Evolutionary conservation across 305 asterid genomes (phyloP).

Genomic region (Euphrasia arctica): DNA sequence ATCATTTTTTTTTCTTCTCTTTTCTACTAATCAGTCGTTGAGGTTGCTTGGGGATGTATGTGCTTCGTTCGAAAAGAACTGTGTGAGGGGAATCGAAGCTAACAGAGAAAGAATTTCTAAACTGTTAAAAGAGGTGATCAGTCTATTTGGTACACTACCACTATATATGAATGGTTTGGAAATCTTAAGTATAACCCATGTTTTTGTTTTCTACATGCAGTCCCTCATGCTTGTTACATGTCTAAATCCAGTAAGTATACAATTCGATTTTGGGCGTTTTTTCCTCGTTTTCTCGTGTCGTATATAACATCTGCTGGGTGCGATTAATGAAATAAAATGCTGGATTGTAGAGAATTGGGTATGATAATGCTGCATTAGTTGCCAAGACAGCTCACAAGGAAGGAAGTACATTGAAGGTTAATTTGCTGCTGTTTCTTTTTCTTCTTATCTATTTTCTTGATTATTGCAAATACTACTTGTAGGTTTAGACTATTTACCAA

Average conservation of each 20-base stretch:
- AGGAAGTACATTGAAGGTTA: constrained; percentile 80
- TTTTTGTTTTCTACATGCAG: constrained; percentile 42
- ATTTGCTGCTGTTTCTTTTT: neutral
- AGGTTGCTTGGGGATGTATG: constrained; percentile 95
- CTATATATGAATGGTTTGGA: constrained; percentile 9
- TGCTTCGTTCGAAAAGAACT: constrained; percentile 88
- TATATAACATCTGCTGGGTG: too few relatives aligned
- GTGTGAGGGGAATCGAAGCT: constrained; percentile 89
- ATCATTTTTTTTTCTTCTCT: neutral
- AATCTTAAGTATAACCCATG: neutral
- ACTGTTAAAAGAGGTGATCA: constrained; percentile 71
- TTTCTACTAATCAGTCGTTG: constrained; percentile 47
- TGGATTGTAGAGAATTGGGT: constrained; percentile 72
- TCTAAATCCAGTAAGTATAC: constrained; percentile 71
- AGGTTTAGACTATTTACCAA: too few relatives aligned
- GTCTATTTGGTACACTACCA: constrained; percentile 25
- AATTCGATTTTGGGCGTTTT: neutral
- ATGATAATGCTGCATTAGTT: constrained; percentile 86
- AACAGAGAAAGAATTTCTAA: constrained; percentile 76
- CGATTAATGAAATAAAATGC: neutral
- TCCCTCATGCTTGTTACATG: constrained; percentile 96
- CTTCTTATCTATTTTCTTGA: neutral
- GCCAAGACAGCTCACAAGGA: constrained; percentile 98
- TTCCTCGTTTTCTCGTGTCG: neutral
- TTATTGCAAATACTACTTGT: too few relatives aligned